These are phyloP conservation scores for Aspergillus neotritici DNA, from an alignment of 2,329 filamentous ascomycete genomes.

Conservation along the genomic window DNA sequence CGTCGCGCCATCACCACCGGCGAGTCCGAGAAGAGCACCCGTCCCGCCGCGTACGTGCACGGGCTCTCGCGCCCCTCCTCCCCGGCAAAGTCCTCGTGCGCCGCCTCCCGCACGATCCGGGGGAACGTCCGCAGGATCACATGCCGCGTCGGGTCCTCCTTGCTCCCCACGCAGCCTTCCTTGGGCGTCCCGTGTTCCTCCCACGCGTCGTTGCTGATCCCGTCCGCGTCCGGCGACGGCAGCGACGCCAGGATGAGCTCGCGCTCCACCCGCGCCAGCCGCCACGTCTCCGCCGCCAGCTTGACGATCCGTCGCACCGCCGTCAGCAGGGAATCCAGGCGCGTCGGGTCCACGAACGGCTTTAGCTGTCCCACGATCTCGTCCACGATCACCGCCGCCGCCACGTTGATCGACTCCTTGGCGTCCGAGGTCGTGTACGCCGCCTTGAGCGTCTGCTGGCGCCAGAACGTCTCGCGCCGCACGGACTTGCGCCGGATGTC, in stretches of 20 bases:
- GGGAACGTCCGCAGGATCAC: slow-evolving; percentile 49
- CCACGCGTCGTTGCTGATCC: slow-evolving; percentile 33
- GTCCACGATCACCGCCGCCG: slow-evolving; percentile 51
- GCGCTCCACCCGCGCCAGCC: slow-evolving; percentile 52
- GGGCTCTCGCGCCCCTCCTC: slow-evolving; percentile 40
- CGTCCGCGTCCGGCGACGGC: slow-evolving; percentile 37
- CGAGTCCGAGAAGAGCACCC: slow-evolving; percentile 48
- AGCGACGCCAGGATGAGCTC: slow-evolving; percentile 51
- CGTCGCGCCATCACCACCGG: slow-evolving; percentile 36
- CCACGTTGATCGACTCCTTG: slow-evolving; percentile 52
- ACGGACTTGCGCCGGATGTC: slow-evolving; percentile 54
- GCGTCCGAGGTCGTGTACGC: slow-evolving; percentile 53
- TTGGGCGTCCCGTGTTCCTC: slow-evolving; percentile 28
- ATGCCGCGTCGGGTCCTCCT: slow-evolving; percentile 30
- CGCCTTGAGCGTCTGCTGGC: slow-evolving; percentile 53
- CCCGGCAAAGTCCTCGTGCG: slow-evolving; percentile 44
- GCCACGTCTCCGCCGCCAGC: slow-evolving; percentile 54
- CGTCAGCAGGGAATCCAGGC: slow-evolving; percentile 47
- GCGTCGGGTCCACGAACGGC: slow-evolving; percentile 48
- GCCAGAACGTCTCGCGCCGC: slow-evolving; percentile 53
- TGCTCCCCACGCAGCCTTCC: slow-evolving; percentile 10
- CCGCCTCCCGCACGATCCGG: slow-evolving; percentile 48
- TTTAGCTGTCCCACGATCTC: slow-evolving; percentile 53
- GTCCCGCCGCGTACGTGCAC: slow-evolving; percentile 47
- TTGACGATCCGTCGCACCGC: slow-evolving; percentile 53